Evolutionary conservation across 345 rosid genomes (phyloP), one percentile per base, ranked within the genome.

Genomic region (Punica granatum): DNA sequence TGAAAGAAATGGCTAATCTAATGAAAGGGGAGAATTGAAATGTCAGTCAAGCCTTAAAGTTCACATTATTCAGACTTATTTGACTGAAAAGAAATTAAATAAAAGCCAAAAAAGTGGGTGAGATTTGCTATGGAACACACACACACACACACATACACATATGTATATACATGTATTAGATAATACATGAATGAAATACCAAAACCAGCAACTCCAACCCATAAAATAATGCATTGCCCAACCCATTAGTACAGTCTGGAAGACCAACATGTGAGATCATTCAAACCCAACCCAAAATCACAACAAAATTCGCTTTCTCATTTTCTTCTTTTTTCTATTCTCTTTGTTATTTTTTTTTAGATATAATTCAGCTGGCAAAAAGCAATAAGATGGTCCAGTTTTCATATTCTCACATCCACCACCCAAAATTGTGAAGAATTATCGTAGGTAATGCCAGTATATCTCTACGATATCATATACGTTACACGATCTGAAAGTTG

Each of bases 41-140:
- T 56, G 33, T 56, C 61, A 56, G 61, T 56, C 59, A 23, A 53
- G 61, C 61, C 61, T 56, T 30, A 28, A 30, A 56, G 61, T 56
- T 56, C 61, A 28, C 61, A 26, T 26, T 14, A 56, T 26, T 28
- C 61, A 56, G 33, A 56, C 26, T 28, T 56, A 30, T 56, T 56
- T 56, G 61, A 56, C 61, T 7, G 60, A 30, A 51, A 53, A 23
- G 1, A 46, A 53, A 4, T 37, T 23, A 23, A 23, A 53, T 9
- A 21, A n/a, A 23, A 0, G 13, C 9, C 3, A 8, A n/a, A 4
- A 51, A 51, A 23, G 30, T 6, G 59, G 13, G 2, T 23, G 15
- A 25, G 59, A 53, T 53, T 25, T 18, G 15, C n/a, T 46, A 19
- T 46, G 7, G n/a, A n/a, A n/a, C n/a, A n/a, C n/a, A n/a, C n/a